A percentile compares a stretch with the other conserved stretches of the same genome.
Evolutionary conservation across 768 basidiomycete genomes (phyloP).

Genomic region (Plicaturopsis crispa): DNA sequence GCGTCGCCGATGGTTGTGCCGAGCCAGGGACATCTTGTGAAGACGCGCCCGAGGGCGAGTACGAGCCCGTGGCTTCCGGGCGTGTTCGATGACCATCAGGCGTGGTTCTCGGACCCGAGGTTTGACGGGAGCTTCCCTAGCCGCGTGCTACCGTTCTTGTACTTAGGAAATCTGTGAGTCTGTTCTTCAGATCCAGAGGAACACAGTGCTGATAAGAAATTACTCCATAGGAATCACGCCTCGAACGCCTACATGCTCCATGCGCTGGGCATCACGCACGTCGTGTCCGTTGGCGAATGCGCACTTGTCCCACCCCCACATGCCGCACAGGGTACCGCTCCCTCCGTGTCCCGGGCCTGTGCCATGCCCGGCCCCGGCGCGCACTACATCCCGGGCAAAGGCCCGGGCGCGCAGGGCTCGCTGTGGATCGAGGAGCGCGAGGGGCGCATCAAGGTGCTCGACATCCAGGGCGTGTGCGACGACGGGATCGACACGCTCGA

Average conservation of each 20-base stretch:
- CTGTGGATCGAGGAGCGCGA: slow-evolving; percentile 85
- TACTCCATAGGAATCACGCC: slow-evolving; percentile 69
- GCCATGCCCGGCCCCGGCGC: slow-evolving; percentile 14
- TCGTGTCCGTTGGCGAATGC: slow-evolving; percentile 95
- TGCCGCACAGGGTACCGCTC: slow-evolving; percentile 17
- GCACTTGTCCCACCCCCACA: slow-evolving; percentile 76
- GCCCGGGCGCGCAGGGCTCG: slow-evolving; percentile 53
- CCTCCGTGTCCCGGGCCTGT: background rate
- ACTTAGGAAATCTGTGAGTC: slow-evolving; percentile 82
- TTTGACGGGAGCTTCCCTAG: slow-evolving; percentile 97
- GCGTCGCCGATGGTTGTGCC: slow-evolving; percentile 19
- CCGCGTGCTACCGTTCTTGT: slow-evolving; percentile 86
- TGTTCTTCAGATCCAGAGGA: slow-evolving; percentile 5
- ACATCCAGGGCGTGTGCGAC: slow-evolving; percentile 89
- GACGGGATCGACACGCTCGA: slow-evolving; percentile 95
- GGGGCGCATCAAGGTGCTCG: slow-evolving; percentile 84
- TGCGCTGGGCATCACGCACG: slow-evolving; percentile 92
- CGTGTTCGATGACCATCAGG: slow-evolving; percentile 63
- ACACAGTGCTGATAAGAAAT: slow-evolving; percentile 2
- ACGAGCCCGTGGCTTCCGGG: slow-evolving; percentile 62
- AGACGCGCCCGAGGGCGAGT: slow-evolving; percentile 56
- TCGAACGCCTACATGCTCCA: slow-evolving; percentile 94
- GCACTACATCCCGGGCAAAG: slow-evolving; percentile 36
- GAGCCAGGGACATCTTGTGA: slow-evolving; percentile 12
- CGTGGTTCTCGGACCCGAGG: slow-evolving; percentile 91